These are phyloP conservation scores for Closterium sp. DNA, from an alignment of 139 green algal species.

Conservation along the genomic window DNA sequence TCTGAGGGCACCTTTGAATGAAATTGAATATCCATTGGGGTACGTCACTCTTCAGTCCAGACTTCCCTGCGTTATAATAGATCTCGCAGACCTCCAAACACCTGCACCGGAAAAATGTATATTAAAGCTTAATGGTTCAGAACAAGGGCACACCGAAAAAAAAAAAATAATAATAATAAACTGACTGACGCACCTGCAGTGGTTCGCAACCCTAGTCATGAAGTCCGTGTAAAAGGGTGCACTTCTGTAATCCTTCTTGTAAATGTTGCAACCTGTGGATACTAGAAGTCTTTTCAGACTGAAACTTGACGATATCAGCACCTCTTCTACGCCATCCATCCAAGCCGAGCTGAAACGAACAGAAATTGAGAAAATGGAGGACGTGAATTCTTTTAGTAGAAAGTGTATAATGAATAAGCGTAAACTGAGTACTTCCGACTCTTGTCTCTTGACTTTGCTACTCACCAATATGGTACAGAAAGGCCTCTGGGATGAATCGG, in stretches of 20 bases:
- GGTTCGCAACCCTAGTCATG: constrained; percentile 5
- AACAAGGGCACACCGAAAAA: too few species aligned
- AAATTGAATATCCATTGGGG: constrained; percentile 14
- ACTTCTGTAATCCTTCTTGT: constrained; percentile 32
- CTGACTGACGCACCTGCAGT: constrained; percentile 10
- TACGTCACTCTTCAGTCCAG: constrained; percentile 9
- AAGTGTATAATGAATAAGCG: not conserved
- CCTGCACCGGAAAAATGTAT: not conserved
- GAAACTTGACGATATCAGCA: not conserved
- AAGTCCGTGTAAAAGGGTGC: constrained; percentile 21
- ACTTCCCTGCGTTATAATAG: constrained; percentile 24
- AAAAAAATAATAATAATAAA: not conserved
- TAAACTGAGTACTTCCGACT: not conserved
- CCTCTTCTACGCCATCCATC: not conserved
- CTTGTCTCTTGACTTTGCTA: not conserved
- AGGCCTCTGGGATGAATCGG: not conserved
- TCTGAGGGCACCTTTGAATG: not conserved
- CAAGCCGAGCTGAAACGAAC: constrained; percentile 19
- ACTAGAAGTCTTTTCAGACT: not conserved
- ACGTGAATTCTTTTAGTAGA: not conserved
- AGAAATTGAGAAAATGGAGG: not conserved
- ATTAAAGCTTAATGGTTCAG: not conserved
- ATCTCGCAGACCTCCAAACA: constrained; percentile 29
- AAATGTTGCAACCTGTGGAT: constrained; percentile 24
- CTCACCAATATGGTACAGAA: not conserved